These are phyloP conservation scores for Phylloporus arenicola DNA, from an alignment of 768 basidiomycete genomes.

Conservation along the genomic window DNA sequence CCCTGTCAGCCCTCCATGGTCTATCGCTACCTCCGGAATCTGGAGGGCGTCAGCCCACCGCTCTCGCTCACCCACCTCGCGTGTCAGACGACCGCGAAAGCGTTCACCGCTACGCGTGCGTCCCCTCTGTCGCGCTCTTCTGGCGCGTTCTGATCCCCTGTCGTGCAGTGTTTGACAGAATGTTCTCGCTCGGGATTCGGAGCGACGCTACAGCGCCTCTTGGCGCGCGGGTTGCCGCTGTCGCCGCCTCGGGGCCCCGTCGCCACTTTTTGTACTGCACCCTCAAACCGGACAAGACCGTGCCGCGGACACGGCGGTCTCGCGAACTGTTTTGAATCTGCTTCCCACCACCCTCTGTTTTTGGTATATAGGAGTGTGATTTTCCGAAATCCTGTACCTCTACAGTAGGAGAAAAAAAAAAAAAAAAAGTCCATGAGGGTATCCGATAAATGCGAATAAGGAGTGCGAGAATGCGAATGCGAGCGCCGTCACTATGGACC, in stretches of 20 bases:
- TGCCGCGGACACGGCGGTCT: conserved; percentile 41
- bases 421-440: background rate
- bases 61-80: conserved; percentile 79
- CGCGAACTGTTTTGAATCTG: conserved; percentile 30
- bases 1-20: conserved; percentile 90
- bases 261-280: conserved; percentile 83
- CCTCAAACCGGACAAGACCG: conserved; percentile 54
- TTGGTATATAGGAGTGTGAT: conserved; percentile 12
- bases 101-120: conserved; percentile 72
- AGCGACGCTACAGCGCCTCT: conserved; percentile 61
- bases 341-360: background rate
- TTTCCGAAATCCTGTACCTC: conserved; percentile 11
- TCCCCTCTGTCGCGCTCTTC: background rate
- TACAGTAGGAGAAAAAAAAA: background rate
- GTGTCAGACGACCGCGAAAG: conserved; percentile 86
- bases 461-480: background rate
- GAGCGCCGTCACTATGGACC: background rate
- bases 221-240: conserved; percentile 58
- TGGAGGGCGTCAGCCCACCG: conserved; percentile 89
- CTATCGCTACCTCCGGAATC: conserved; percentile 82
- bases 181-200: conserved; percentile 83
- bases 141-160: background rate
- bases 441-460: background rate
- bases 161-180: conserved; percentile 73
- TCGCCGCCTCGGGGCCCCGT: conserved; percentile 65